Evolutionary conservation across 2,329 filamentous ascomycete genomes (phyloP).

Genomic region (Dactylellina sp.): DNA sequence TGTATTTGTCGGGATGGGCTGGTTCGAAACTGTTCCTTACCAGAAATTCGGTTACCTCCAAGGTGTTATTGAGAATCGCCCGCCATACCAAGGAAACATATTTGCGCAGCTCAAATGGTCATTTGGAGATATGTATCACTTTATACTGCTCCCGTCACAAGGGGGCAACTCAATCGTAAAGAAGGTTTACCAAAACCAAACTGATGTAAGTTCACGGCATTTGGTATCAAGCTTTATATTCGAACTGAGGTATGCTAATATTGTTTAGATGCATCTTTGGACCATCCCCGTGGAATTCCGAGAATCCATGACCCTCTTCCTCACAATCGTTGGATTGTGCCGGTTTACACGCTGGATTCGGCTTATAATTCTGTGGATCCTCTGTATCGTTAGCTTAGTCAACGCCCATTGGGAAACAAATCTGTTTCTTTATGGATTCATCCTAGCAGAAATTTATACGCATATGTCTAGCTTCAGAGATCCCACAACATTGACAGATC

Average conservation of each 20-base stretch:
- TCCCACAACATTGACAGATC: not conserved
- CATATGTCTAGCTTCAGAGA: slow-evolving; percentile 6
- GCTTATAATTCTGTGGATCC: slow-evolving; percentile 59
- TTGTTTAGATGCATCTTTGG: slow-evolving; percentile 64
- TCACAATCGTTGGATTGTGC: slow-evolving; percentile 63
- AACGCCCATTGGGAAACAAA: slow-evolving; percentile 22
- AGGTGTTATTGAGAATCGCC: slow-evolving; percentile 8
- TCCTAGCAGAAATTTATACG: slow-evolving; percentile 33
- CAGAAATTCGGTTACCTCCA: not conserved
- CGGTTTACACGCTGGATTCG: slow-evolving; percentile 62
- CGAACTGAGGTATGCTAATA: slow-evolving; percentile 59
- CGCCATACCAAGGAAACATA: slow-evolving; percentile 2
- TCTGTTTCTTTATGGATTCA: slow-evolving; percentile 34
- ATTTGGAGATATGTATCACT: slow-evolving; percentile 1
- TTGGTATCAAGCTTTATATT: slow-evolving; percentile 62
- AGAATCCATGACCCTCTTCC: slow-evolving; percentile 66
- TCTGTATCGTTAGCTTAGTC: not conserved
- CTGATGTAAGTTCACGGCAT: slow-evolving; percentile 40
- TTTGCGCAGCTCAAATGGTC: slow-evolving; percentile 5
- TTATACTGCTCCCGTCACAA: not conserved
- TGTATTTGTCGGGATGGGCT: slow-evolving; percentile 9
- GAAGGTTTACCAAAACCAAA: not conserved
- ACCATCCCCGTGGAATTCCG: slow-evolving; percentile 68
- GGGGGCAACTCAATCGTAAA: not conserved
- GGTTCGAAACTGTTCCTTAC: slow-evolving; percentile 12